Conservation (phyloP, 768 basidiomycete genomes). For the Hypholoma fasciculare region DNA sequence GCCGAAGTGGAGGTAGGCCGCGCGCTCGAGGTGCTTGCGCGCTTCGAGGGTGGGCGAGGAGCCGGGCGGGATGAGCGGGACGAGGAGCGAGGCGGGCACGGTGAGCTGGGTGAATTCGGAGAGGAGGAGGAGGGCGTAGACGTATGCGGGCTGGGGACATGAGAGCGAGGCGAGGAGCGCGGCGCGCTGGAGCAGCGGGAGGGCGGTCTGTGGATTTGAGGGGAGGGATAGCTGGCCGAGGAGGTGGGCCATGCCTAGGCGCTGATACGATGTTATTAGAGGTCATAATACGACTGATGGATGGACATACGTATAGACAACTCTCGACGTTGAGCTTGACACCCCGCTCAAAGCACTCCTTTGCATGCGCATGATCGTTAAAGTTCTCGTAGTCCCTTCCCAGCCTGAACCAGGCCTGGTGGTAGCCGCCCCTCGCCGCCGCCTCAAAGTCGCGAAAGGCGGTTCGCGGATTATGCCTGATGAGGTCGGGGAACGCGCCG, state of each 20-base stretch:
- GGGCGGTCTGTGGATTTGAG: conserved; percentile 51
- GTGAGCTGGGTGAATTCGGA: conserved; percentile 70
- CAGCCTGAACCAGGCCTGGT: conserved; percentile 87
- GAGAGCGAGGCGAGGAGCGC: conserved; percentile 72
- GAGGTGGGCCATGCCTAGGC: conserved; percentile 91
- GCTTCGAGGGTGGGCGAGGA: conserved; percentile 60
- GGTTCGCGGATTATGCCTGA: conserved; percentile 65
- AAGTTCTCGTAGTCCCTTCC: conserved; percentile 92
- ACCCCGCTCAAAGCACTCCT: conserved; percentile 86
- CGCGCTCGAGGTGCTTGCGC: conserved; percentile 74
- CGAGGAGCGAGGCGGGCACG: conserved; percentile 51
- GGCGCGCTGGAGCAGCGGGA: conserved; percentile 76
- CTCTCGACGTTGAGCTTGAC: conserved; percentile 72
- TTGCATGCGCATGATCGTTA: conserved; percentile 70
- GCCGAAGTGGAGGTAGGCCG: conserved; percentile 82
- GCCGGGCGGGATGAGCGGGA: conserved; percentile 53
- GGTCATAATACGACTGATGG: background rate
- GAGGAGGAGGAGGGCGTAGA: conserved; percentile 84
- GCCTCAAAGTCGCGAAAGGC: conserved; percentile 92
- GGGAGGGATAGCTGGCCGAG: conserved; percentile 81
- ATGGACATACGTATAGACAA: conserved; percentile 70
- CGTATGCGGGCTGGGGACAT: conserved; percentile 87
- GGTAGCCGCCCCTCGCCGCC: conserved; percentile 75
- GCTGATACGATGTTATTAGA: conserved; percentile 39
- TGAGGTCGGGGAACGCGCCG: conserved; percentile 67